phyloP scores from a whole-genome alignment of 2,329 filamentous ascomycete species.

The Phaeoacremonium minimum region DNA sequence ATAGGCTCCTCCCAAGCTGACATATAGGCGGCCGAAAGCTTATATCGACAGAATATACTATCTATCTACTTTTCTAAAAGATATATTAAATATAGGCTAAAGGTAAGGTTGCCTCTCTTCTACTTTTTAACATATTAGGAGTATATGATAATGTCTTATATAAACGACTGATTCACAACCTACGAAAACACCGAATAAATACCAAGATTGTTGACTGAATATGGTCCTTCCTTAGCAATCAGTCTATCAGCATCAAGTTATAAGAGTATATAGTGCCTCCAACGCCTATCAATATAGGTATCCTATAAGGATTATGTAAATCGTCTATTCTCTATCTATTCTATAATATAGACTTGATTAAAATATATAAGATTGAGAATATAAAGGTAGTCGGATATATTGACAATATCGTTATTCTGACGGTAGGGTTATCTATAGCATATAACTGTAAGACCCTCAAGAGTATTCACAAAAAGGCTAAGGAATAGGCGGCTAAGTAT shows the following conservation, averaged over 20 bases:
- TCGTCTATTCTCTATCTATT: constrained; percentile 20
- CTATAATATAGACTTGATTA: constrained; percentile 19
- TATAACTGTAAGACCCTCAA: constrained; percentile 13
- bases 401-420: constrained; percentile 11
- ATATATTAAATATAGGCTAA: not conserved
- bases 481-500: constrained; percentile 12
- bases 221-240: constrained; percentile 10
- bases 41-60: constrained; percentile 1
- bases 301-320: constrained; percentile 16
- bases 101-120: constrained; percentile 1
- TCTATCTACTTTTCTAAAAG: constrained; percentile 1
- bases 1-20: constrained; percentile 6
- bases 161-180: constrained; percentile 11
- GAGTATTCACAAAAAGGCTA: constrained; percentile 8
- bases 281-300: constrained; percentile 10
- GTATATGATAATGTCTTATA: constrained; percentile 12
- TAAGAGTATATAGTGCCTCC: constrained; percentile 8
- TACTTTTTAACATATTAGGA: constrained; percentile 1
- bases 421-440: constrained; percentile 7
- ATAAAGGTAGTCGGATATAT: constrained; percentile 10
- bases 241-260: constrained; percentile 9
- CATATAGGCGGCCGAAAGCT: constrained; percentile 2
- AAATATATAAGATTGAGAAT: constrained; percentile 10
- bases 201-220: constrained; percentile 14
- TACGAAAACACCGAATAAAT: constrained; percentile 9